Conservation (phyloP, 768 basidiomycete species). For the Serendipita sp. region DNA sequence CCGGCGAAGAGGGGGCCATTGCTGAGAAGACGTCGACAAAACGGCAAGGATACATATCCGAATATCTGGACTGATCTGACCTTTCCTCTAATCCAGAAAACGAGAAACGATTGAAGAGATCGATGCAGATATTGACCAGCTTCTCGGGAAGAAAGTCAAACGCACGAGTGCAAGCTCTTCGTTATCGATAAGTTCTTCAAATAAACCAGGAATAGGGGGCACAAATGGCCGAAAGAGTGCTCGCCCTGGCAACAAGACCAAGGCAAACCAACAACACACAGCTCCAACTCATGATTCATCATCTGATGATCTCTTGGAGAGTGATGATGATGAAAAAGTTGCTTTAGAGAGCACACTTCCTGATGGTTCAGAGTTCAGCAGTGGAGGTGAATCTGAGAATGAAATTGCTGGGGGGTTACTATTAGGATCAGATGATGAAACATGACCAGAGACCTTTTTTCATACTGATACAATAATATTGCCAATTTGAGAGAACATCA, state of each 20-base stretch:
- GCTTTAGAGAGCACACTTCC: not conserved
- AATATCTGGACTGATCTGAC: not conserved
- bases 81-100: not conserved
- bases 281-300: not conserved
- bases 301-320: not conserved
- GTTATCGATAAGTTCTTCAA: not conserved
- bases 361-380: not conserved
- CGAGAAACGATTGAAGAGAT: constrained; percentile 4
- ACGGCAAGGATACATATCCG: not conserved
- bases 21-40: not conserved
- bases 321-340: not conserved
- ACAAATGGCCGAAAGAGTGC: not conserved
- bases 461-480: too few relatives aligned
- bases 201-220: not conserved
- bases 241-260: not conserved
- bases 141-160: not conserved
- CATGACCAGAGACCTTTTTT: too few relatives aligned
- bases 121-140: not conserved
- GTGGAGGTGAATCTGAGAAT: not conserved
- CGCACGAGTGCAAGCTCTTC: not conserved
- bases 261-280: not conserved
- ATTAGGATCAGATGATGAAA: not conserved
- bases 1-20: not conserved
- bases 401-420: not conserved
- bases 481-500: too few relatives aligned